Percentiles rank a stretch among this genome's conserved stretches.
Conservation (phyloP, 2,329 filamentous ascomycete species). For the Aspergillus felis region DNA sequence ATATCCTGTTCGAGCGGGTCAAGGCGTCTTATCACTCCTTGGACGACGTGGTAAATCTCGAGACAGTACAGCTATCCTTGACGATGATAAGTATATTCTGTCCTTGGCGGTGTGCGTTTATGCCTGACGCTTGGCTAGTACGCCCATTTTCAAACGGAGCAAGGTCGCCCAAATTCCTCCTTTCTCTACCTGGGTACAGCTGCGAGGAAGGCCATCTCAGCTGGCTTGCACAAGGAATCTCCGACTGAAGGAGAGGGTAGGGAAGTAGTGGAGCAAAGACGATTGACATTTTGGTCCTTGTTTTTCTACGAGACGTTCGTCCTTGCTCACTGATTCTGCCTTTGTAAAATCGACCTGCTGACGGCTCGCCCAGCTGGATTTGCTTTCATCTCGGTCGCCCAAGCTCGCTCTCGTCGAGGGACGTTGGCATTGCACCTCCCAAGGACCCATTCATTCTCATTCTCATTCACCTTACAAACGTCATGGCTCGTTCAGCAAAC, state of each 20-base stretch:
- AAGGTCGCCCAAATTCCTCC: constrained; percentile 42
- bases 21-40: constrained; percentile 35
- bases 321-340: not conserved
- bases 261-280: constrained; percentile 36
- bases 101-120: too few species aligned
- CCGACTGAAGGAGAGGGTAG: constrained; percentile 27
- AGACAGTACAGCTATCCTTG: constrained; percentile 42
- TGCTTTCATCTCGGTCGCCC: constrained; percentile 44
- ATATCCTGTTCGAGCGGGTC: constrained; percentile 43
- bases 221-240: constrained; percentile 43
- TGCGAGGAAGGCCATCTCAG: constrained; percentile 41
- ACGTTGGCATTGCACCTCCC: constrained; percentile 35
- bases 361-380: constrained; percentile 34
- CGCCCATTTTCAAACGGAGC: constrained; percentile 45
- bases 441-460: constrained; percentile 39
- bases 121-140: constrained; percentile 18
- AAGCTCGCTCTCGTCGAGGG: constrained; percentile 36
- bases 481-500: constrained; percentile 39
- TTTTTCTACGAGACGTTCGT: constrained; percentile 44
- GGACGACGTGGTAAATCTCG: constrained; percentile 45
- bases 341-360: not conserved
- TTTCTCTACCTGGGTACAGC: constrained; percentile 42
- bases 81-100: constrained; percentile 43
- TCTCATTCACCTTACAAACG: constrained; percentile 35
- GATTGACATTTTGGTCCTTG: constrained; percentile 39